Percentiles rank a stretch among this genome's conserved stretches.
These are phyloP conservation scores for Mortierella sp. DNA, from an alignment of 371 early-diverging fungal genomes.

Conservation along the genomic window DNA sequence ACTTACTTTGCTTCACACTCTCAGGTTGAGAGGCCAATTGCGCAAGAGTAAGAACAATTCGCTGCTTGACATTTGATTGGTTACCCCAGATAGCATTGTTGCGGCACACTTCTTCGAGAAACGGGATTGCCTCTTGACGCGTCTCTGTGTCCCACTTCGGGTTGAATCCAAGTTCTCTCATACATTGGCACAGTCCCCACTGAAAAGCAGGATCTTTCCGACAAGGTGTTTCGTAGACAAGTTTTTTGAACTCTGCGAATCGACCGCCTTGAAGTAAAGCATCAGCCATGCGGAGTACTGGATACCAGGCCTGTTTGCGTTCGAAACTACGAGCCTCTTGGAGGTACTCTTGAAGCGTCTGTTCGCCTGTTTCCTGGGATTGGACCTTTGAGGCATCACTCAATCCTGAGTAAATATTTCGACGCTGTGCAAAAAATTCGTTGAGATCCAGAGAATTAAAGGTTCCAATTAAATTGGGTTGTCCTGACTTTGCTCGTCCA, in stretches of 20 bases:
- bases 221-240: not conserved
- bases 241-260: not conserved
- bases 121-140: not conserved
- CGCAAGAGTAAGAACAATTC: not conserved
- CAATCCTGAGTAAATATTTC: too few relatives aligned
- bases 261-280: slow-evolving; percentile 1
- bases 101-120: slow-evolving; percentile 7
- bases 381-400: not conserved
- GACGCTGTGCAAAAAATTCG: not conserved
- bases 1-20: not conserved
- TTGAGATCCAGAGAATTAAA: not conserved
- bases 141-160: not conserved
- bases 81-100: slow-evolving; percentile 1
- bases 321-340: not conserved
- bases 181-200: slow-evolving; percentile 7
- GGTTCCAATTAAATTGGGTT: too few relatives aligned
- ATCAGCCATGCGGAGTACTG: slow-evolving; percentile 4
- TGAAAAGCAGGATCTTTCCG: not conserved
- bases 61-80: not conserved
- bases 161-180: slow-evolving; percentile 5
- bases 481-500: too few relatives aligned
- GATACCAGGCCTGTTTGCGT: slow-evolving; percentile 13
- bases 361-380: too few relatives aligned
- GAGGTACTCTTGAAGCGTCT: not conserved
- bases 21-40: not conserved